Evolutionary conservation across 805 yeast species (phyloP).

Genomic region (Ogataea paradorogensis): DNA sequence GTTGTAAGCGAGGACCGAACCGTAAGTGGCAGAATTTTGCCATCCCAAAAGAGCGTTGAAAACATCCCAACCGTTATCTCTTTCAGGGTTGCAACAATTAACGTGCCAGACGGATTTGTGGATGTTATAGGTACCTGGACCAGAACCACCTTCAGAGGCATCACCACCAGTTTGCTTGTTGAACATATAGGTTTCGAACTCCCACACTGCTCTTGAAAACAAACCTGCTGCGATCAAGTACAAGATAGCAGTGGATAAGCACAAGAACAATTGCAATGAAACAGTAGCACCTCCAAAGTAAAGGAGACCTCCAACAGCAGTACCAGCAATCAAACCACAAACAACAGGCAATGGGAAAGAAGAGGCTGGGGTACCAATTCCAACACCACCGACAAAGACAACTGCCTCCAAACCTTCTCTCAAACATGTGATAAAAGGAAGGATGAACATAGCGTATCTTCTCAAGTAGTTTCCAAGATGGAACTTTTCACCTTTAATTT

Average conservation of each 20-base stretch:
- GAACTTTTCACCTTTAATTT: slow-evolving; percentile 47
- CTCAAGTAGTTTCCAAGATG: slow-evolving; percentile 53
- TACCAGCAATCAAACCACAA: slow-evolving; percentile 80
- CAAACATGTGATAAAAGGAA: slow-evolving; percentile 86
- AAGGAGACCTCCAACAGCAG: slow-evolving; percentile 61
- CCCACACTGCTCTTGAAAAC: slow-evolving; percentile 92
- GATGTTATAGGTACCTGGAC: slow-evolving; percentile 93
- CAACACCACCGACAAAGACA: slow-evolving; percentile 95
- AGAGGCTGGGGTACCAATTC: slow-evolving; percentile 48
- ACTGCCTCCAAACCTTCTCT: slow-evolving; percentile 98
- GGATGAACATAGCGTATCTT: slow-evolving; percentile 83
- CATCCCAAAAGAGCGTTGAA: slow-evolving; percentile 94
- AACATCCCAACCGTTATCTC: slow-evolving; percentile 94
- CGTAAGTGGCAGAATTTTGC: slow-evolving; percentile 95
- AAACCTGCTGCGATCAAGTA: slow-evolving; percentile 90
- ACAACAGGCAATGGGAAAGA: slow-evolving; percentile 94
- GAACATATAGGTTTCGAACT: slow-evolving; percentile 68
- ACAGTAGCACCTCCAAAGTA: slow-evolving; percentile 80
- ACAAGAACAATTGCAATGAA: slow-evolving; percentile 84
- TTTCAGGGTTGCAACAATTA: slow-evolving; percentile 94
- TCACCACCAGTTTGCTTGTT: slow-evolving; percentile 82
- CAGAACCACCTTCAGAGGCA: slow-evolving; percentile 88
- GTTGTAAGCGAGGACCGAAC: slow-evolving; percentile 87
- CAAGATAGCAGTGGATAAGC: slow-evolving; percentile 82
- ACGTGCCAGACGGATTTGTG: slow-evolving; percentile 86